Evolutionary conservation across 2,329 filamentous ascomycete genomes (phyloP).

Genomic region (Pyrenochaeta sp.): DNA sequence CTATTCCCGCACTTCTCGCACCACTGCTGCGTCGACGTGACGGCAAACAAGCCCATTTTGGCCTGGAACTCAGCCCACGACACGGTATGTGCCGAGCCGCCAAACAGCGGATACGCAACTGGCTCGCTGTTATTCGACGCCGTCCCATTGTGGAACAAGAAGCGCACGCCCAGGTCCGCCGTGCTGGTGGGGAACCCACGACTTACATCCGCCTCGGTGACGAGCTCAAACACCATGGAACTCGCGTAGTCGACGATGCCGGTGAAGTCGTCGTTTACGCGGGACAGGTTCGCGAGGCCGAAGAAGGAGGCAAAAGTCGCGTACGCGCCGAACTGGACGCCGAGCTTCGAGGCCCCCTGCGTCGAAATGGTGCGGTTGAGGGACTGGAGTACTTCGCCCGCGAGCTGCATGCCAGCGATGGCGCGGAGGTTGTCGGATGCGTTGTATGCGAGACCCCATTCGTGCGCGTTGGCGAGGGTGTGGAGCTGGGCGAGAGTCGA

Average conservation of each 20-base stretch:
- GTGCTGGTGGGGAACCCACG: slow-evolving; percentile 52
- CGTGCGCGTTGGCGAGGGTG: slow-evolving; percentile 79
- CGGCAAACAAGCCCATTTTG: slow-evolving; percentile 71
- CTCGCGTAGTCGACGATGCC: slow-evolving; percentile 86
- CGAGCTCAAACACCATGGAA: slow-evolving; percentile 79
- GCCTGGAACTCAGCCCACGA: slow-evolving; percentile 74
- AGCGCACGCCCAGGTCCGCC: slow-evolving; percentile 66
- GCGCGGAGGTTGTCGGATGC: slow-evolving; percentile 58
- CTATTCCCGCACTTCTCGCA: slow-evolving; percentile 78
- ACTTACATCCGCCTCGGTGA: slow-evolving; percentile 57
- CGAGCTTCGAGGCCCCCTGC: slow-evolving; percentile 52
- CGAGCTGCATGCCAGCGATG: slow-evolving; percentile 58
- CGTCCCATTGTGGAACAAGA: slow-evolving; percentile 71
- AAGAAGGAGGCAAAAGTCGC: slow-evolving; percentile 69
- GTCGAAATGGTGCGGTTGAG: slow-evolving; percentile 54
- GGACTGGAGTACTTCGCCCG: slow-evolving; percentile 55
- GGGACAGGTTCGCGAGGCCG: slow-evolving; percentile 62
- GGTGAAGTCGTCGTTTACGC: slow-evolving; percentile 69
- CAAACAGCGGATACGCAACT: slow-evolving; percentile 68
- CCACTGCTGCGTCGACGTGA: slow-evolving; percentile 73
- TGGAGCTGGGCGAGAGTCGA: slow-evolving; percentile 69
- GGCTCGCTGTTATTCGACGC: slow-evolving; percentile 56
- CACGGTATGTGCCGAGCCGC: slow-evolving; percentile 63
- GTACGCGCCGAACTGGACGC: slow-evolving; percentile 69
- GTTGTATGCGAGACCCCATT: slow-evolving; percentile 87